Evolutionary conservation across 78 protist genomes (phyloP).

Genomic region (Dictyostelium citrinum): DNA sequence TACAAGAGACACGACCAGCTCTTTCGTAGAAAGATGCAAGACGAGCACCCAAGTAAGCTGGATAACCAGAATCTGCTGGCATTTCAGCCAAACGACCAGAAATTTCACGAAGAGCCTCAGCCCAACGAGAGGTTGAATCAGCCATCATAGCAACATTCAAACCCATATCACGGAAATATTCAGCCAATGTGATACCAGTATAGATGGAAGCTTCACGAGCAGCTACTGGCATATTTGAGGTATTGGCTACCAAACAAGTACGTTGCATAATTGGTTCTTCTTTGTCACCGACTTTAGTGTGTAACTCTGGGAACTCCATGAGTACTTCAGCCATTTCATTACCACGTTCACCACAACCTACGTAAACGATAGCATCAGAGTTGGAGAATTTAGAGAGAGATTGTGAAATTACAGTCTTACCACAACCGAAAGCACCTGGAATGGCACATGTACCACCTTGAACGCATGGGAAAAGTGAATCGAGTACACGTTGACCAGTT

Average conservation of each 20-base stretch:
- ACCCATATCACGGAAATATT: conserved; percentile 99
- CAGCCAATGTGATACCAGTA: conserved; percentile 99
- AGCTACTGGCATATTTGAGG: conserved; percentile 99
- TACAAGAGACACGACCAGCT: conserved; percentile 95
- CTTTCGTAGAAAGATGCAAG: conserved; percentile 99
- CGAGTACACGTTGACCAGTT: conserved; percentile 99
- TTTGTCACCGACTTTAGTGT: conserved; percentile 82
- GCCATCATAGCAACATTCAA: conserved; percentile 99
- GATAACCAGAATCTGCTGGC: conserved; percentile 99
- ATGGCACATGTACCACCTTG: conserved; percentile 99
- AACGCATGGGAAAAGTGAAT: conserved; percentile 99
- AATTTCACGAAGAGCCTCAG: conserved; percentile 99
- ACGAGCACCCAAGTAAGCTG: conserved; percentile 99
- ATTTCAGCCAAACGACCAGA: conserved; percentile 99
- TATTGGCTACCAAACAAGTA: conserved; percentile 99
- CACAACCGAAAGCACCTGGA: conserved; percentile 99
- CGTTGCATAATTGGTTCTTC: conserved; percentile 99
- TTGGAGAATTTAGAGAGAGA: conserved; percentile 99
- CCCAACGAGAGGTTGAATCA: conserved; percentile 99
- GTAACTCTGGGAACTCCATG: conserved; percentile 98
- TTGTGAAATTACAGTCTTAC: conserved; percentile 99
- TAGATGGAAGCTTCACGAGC: conserved; percentile 99
- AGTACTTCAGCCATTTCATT: conserved; percentile 99
- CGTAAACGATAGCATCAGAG: conserved; percentile 99
- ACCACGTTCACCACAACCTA: conserved; percentile 99